Percentiles rank a stretch among this genome's conserved stretches.
These are phyloP conservation scores for Saprolegnia parasitica DNA, from an alignment of 352 stramenopile genomes.

Conservation along the genomic window DNA sequence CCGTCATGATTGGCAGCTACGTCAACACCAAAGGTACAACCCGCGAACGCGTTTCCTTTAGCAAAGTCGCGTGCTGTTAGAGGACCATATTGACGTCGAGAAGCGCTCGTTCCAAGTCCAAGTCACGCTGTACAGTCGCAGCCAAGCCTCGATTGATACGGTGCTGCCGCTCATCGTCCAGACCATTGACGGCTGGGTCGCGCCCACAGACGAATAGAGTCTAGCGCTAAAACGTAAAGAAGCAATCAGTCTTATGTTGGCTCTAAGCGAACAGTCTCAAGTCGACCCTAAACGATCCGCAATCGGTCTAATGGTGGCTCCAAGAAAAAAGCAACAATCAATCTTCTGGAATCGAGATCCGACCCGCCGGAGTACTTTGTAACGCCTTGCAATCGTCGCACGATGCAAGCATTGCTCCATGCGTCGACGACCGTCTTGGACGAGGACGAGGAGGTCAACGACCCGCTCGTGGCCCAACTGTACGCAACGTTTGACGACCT, in stretches of 20 bases:
- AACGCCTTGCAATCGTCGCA: not conserved
- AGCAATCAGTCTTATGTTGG: too few relatives aligned
- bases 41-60: not conserved
- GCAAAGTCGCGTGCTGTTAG: not conserved
- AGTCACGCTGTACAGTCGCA: conserved; percentile 27
- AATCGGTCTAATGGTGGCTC: too few relatives aligned
- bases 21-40: conserved; percentile 50
- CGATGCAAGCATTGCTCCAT: not conserved
- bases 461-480: not conserved
- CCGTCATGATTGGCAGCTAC: conserved; percentile 79
- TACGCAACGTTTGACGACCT: conserved; percentile 16
- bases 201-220: not conserved
- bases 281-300: too few relatives aligned
- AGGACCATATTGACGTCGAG: conserved; percentile 11
- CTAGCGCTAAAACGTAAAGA: too few relatives aligned
- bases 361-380: too few relatives aligned
- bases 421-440: not conserved
- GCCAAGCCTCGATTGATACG: conserved; percentile 1
- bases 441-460: not conserved
- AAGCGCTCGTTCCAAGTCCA: conserved; percentile 25
- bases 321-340: too few relatives aligned
- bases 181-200: conserved; percentile 26
- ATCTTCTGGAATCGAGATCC: not conserved
- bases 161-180: conserved; percentile 11
- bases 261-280: not conserved